Evolutionary conservation across 2,329 filamentous ascomycete genomes (phyloP).

Genomic region (Colletotrichum sp.): DNA sequence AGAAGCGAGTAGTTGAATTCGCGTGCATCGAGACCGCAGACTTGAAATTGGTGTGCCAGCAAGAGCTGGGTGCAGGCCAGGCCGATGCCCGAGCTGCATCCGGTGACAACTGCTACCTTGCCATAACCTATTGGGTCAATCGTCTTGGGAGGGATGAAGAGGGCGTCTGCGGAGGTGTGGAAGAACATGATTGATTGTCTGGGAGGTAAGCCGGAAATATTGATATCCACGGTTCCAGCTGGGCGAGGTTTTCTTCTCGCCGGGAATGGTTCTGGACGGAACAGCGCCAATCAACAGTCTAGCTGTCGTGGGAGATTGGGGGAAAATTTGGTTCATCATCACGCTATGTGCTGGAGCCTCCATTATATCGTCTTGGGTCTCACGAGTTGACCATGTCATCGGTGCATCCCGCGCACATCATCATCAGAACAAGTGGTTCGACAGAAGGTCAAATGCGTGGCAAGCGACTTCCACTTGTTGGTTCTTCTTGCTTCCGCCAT

Average conservation of each 20-base stretch:
- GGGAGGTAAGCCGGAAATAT: neutral
- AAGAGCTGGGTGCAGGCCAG: constrained; percentile 36
- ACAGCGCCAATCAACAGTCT: neutral
- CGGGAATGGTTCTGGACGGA: neutral
- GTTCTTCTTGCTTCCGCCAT: neutral
- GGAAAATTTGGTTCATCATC: neutral
- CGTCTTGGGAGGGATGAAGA: constrained; percentile 28
- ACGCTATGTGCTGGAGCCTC: neutral
- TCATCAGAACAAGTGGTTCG: neutral
- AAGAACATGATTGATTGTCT: constrained; percentile 27
- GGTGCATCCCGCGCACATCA: neutral
- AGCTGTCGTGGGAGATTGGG: neutral
- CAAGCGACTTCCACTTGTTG: neutral
- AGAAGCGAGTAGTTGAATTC: constrained; percentile 24
- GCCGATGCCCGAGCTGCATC: constrained; percentile 36
- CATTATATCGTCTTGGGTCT: neutral
- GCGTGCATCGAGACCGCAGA: neutral
- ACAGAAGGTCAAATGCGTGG: neutral
- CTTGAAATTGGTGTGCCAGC: constrained; percentile 18
- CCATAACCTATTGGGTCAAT: constrained; percentile 16
- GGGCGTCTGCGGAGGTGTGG: constrained; percentile 27
- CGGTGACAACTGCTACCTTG: constrained; percentile 33
- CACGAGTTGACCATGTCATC: neutral
- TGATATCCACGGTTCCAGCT: neutral
- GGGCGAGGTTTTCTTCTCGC: neutral